These are phyloP conservation scores for Excoecaria cochinchinensis DNA, from an alignment of 345 rosid species.

Conservation along the genomic window DNA sequence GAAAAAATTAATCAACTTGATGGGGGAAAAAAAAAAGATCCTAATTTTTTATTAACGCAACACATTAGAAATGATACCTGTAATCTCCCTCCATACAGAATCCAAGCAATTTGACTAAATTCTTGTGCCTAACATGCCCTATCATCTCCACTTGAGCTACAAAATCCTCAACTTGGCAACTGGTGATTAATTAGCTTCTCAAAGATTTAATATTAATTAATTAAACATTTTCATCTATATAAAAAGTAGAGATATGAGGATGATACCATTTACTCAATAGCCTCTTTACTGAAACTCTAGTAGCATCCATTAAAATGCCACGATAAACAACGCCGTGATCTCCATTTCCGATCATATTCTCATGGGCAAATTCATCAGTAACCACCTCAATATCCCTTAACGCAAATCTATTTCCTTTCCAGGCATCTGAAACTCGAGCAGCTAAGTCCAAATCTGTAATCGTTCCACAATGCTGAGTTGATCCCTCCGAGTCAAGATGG, in stretches of 20 bases:
- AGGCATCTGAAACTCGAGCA: slow-evolving; percentile 8
- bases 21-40: background rate
- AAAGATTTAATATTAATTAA: background rate
- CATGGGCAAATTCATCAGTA: slow-evolving; percentile 51
- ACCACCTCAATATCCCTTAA: slow-evolving; percentile 45
- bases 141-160: slow-evolving; percentile 45
- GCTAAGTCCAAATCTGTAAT: slow-evolving; percentile 16
- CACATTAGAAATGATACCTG: slow-evolving; percentile 39
- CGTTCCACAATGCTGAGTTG: slow-evolving; percentile 21
- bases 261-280: slow-evolving; percentile 46
- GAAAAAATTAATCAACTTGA: background rate
- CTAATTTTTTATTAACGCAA: background rate
- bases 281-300: slow-evolving; percentile 56
- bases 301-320: slow-evolving; percentile 44
- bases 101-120: slow-evolving; percentile 62
- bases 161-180: slow-evolving; percentile 49
- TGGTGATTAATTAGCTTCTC: slow-evolving; percentile 6
- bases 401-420: slow-evolving; percentile 33
- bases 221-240: background rate
- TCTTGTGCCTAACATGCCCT: slow-evolving; percentile 60
- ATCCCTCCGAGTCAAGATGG: slow-evolving; percentile 16
- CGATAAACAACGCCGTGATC: slow-evolving; percentile 47
- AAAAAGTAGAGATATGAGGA: background rate
- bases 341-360: slow-evolving; percentile 55
- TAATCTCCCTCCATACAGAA: slow-evolving; percentile 54